Percentiles rank a stretch among this genome's conserved stretches.
Conservation (phyloP, 2,329 filamentous ascomycete genomes). For the Monosporascus sp. region DNA sequence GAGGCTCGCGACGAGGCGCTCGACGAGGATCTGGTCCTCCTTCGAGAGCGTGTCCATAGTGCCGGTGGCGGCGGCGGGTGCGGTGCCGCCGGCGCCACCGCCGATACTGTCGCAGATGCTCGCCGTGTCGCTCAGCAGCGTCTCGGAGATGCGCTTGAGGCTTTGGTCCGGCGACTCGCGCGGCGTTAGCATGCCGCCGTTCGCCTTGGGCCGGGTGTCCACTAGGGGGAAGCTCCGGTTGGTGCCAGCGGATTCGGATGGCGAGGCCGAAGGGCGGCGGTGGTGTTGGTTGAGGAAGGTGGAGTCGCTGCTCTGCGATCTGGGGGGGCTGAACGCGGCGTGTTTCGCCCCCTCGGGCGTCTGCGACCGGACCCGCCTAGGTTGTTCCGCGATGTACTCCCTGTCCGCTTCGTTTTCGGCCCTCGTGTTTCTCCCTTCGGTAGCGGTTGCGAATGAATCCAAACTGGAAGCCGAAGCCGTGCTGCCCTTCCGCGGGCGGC, state of each 20-base stretch:
- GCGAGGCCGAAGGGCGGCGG: constrained; percentile 48
- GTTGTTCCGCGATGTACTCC: constrained; percentile 13
- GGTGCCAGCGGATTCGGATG: constrained; percentile 53
- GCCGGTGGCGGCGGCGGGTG: constrained; percentile 19
- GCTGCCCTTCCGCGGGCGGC: constrained; percentile 37
- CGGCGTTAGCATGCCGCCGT: constrained; percentile 42
- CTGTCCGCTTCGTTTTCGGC: constrained; percentile 15
- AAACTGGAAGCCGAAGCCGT: constrained; percentile 45
- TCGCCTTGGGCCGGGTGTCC: constrained; percentile 40
- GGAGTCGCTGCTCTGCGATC: constrained; percentile 37
- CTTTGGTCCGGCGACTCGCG: constrained; percentile 45
- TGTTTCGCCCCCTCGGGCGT: constrained; percentile 28
- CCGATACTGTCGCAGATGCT: constrained; percentile 34
- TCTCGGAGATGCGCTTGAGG: constrained; percentile 42
- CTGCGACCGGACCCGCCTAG: constrained; percentile 22
- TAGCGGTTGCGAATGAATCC: constrained; percentile 53
- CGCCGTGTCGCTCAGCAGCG: constrained; percentile 43
- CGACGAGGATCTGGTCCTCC: constrained; percentile 56
- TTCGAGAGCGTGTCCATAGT: constrained; percentile 43
- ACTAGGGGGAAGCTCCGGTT: constrained; percentile 59
- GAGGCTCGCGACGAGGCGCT: constrained; percentile 54
- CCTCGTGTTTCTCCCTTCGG: constrained; percentile 36
- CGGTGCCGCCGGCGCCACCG: constrained; percentile 18
- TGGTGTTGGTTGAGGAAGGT: constrained; percentile 32
- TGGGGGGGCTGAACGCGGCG: constrained; percentile 27